Evolutionary conservation across 2,329 filamentous ascomycete species (phyloP).

Genomic region (Phoma herbarum): DNA sequence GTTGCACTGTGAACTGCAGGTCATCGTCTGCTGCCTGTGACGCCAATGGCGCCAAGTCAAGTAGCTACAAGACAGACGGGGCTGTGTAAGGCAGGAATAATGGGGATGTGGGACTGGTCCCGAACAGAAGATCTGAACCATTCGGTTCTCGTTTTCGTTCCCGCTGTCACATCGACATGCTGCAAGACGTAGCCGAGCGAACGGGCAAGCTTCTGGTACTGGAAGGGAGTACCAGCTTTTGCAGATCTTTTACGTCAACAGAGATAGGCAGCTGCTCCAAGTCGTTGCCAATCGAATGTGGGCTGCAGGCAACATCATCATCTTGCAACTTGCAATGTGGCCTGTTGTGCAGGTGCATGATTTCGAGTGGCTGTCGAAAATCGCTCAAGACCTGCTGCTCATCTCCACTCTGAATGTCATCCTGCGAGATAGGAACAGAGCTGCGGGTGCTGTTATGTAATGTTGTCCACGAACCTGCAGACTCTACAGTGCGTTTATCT

Average conservation of each 20-base stretch:
- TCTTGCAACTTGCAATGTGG: neutral
- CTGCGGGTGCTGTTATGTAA: constrained; percentile 3
- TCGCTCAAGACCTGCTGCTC: constrained; percentile 14
- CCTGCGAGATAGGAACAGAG: constrained; percentile 7
- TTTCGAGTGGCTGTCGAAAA: constrained; percentile 18
- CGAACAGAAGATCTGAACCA: neutral
- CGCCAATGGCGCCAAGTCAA: constrained; percentile 11
- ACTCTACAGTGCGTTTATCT: neutral
- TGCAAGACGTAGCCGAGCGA: constrained; percentile 1
- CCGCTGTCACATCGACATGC: constrained; percentile 14
- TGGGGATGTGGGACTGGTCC: constrained; percentile 12
- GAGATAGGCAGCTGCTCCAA: neutral
- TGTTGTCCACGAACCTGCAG: neutral
- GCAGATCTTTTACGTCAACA: constrained; percentile 12
- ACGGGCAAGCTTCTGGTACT: neutral
- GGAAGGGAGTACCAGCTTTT: neutral
- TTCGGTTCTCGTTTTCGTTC: constrained; percentile 9
- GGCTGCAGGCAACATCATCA: constrained; percentile 1
- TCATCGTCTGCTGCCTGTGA: neutral
- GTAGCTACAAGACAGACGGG: constrained; percentile 3
- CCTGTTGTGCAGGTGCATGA: constrained; percentile 1
- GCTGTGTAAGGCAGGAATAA: constrained; percentile 14
- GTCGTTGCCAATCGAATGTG: neutral
- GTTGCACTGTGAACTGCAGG: neutral
- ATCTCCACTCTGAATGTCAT: constrained; percentile 13